phyloP scores from a whole-genome alignment of 202 grass and related monocot species.

The Bolboschoenoplectus hybrid region DNA sequence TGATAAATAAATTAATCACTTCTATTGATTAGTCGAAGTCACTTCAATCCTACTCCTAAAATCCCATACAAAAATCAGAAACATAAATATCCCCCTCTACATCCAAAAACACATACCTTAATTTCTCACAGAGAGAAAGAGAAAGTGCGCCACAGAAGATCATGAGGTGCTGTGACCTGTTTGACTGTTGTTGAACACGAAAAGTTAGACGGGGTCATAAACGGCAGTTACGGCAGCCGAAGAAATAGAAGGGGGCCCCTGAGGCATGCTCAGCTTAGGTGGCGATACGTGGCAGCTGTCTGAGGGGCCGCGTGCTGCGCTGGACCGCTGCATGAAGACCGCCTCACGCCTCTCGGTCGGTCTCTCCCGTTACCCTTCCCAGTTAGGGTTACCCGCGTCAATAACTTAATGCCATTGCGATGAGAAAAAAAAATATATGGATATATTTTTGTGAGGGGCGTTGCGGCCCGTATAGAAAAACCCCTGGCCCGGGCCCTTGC shows the following conservation, averaged over 20 bases:
- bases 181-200: not conserved
- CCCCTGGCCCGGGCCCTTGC: too few species aligned
- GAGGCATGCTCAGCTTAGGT: slow-evolving; percentile 47
- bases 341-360: not conserved
- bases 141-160: not conserved
- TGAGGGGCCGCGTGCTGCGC: slow-evolving; percentile 43
- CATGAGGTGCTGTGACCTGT: not conserved
- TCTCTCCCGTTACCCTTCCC: not conserved
- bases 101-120: too few species aligned
- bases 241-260: not conserved
- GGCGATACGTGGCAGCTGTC: slow-evolving; percentile 44
- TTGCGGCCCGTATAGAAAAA: too few species aligned
- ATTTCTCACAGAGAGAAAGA: not conserved
- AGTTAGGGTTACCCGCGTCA: not conserved
- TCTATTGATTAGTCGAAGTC: too few species aligned
- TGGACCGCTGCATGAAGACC: slow-evolving; percentile 50
- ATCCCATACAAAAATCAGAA: not conserved
- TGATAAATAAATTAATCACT: too few species aligned
- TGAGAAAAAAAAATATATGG: not conserved
- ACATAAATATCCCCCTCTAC: not conserved
- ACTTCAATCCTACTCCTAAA: not conserved
- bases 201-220: not conserved
- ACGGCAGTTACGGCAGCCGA: not conserved
- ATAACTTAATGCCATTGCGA: not conserved
- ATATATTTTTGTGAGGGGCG: too few species aligned